A percentile compares a stretch with the other conserved stretches of the same genome.
phyloP scores from a whole-genome alignment of 768 basidiomycete species.

The Psilocybe sp. region DNA sequence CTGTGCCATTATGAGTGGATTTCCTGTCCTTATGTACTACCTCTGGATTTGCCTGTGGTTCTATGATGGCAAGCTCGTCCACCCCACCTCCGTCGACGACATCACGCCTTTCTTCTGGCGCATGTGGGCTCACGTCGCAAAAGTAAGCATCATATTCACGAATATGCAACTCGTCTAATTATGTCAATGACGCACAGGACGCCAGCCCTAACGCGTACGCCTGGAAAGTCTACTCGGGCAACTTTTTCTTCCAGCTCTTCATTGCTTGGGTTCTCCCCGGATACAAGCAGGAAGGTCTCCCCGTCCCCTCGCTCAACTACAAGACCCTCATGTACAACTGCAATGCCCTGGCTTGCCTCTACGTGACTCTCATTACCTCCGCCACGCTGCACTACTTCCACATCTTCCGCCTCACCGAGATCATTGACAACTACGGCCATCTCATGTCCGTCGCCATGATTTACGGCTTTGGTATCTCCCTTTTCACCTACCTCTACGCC shows the following conservation, averaged over 20 bases:
- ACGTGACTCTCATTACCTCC: constrained; percentile 77
- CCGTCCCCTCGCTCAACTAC: constrained; percentile 92
- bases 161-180: neutral
- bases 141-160: constrained; percentile 42
- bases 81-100: constrained; percentile 66
- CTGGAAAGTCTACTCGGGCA: constrained; percentile 86
- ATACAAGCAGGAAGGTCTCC: constrained; percentile 90
- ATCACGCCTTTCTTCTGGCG: constrained; percentile 71
- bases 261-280: constrained; percentile 92
- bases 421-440: constrained; percentile 95
- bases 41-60: constrained; percentile 97
- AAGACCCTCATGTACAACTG: constrained; percentile 95
- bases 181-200: constrained; percentile 50
- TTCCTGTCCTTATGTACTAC: constrained; percentile 97
- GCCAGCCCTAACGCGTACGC: constrained; percentile 89
- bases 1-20: constrained; percentile 88
- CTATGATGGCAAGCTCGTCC: constrained; percentile 81
- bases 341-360: constrained; percentile 86
- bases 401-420: constrained; percentile 88
- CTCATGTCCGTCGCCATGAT: constrained; percentile 96
- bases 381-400: constrained; percentile 71
- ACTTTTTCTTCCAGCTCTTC: constrained; percentile 85
- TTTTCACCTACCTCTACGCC: constrained; percentile 77
- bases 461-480: constrained; percentile 79
- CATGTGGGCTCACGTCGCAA: constrained; percentile 84